These are phyloP conservation scores for Geranium incanum DNA, from an alignment of 441 rosid genomes.

Conservation along the genomic window DNA sequence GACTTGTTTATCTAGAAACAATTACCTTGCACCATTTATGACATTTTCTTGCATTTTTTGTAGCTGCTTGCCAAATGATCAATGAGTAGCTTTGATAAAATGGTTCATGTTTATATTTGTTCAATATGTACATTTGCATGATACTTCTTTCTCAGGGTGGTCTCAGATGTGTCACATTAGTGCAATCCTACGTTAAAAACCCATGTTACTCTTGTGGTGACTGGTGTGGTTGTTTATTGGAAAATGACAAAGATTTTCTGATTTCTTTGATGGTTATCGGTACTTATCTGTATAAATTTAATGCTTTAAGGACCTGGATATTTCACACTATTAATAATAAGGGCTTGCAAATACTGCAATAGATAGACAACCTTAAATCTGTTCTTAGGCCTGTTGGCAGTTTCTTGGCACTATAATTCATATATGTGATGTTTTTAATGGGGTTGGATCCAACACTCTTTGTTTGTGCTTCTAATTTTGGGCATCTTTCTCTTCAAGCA, in stretches of 20 bases:
- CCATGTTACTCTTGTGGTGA: neutral
- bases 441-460: neutral
- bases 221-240: neutral
- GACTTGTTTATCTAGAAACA: neutral
- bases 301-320: too few relatives aligned
- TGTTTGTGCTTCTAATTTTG: conserved; percentile 4
- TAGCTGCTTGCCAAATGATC: neutral
- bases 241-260: neutral
- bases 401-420: neutral
- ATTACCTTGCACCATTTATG: neutral
- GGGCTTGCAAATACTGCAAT: too few relatives aligned
- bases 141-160: neutral
- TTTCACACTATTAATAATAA: too few relatives aligned
- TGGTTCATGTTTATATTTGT: neutral
- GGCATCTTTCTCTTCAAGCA: conserved; percentile 21
- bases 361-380: neutral
- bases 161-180: neutral
- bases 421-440: neutral
- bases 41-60: neutral
- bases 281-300: too few relatives aligned
- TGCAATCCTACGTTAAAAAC: neutral
- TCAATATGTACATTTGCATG: neutral
- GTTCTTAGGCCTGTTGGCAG: neutral
- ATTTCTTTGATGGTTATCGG: neutral
- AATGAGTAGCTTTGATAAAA: neutral